These are phyloP conservation scores for Cicer judaicum DNA, from an alignment of 306 rosid species.

Conservation along the genomic window DNA sequence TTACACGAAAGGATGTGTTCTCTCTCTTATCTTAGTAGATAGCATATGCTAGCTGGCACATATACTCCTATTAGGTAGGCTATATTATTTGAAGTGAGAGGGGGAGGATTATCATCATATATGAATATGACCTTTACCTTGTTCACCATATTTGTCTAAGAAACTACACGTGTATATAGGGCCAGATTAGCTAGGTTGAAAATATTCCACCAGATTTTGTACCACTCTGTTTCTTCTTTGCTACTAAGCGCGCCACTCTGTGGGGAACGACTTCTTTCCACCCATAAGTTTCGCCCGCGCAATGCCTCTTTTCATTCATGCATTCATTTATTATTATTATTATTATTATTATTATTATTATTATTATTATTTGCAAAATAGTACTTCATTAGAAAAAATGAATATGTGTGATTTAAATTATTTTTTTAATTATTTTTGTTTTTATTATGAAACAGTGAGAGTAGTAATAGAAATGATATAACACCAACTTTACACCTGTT, in stretches of 20 bases:
- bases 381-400: not conserved
- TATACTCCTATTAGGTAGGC: not conserved
- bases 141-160: not conserved
- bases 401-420: no score
- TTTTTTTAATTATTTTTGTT: no score
- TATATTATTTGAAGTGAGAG: not conserved
- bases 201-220: not conserved
- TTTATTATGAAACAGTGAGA: no score
- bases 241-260: not conserved
- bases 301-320: constrained; percentile 45
- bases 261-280: constrained; percentile 54
- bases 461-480: fast-evolving
- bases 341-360: no score
- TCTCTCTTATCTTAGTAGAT: no score
- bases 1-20: no score
- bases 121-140: not conserved
- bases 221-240: constrained; percentile 12
- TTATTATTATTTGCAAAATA: constrained; percentile 36
- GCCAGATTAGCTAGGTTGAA: constrained; percentile 5
- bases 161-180: constrained; percentile 1
- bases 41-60: no score
- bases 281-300: constrained; percentile 63
- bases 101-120: not conserved
- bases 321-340: not conserved
- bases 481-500: no score